These are phyloP conservation scores for Saposhnikovia divaricata DNA, from an alignment of 129 eudicot species.

Conservation along the genomic window DNA sequence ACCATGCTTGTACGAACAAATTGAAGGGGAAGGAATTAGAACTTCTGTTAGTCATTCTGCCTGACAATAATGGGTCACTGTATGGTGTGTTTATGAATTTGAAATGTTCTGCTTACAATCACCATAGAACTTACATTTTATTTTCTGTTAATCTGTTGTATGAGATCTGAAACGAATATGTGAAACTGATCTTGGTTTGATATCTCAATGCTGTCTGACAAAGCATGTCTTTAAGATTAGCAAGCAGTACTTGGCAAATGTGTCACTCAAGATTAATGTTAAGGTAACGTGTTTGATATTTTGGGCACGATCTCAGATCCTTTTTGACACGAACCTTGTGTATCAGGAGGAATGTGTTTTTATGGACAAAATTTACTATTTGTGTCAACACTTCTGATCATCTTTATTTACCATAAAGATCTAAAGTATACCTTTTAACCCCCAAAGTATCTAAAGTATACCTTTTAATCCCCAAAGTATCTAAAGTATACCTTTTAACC, in stretches of 20 bases:
- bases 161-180: slow-evolving; percentile 85
- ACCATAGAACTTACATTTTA: background rate
- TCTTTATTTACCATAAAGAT: too few relatives aligned
- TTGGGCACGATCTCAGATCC: background rate
- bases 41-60: slow-evolving; percentile 65
- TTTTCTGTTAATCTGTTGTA: slow-evolving; percentile 11
- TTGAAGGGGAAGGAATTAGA: slow-evolving; percentile 74
- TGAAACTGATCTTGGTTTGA: slow-evolving; percentile 89
- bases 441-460: too few relatives aligned
- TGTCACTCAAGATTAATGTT: slow-evolving; percentile 79
- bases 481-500: too few relatives aligned
- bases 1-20: slow-evolving; percentile 54
- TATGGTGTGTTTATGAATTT: slow-evolving; percentile 45
- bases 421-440: too few relatives aligned
- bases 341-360: background rate
- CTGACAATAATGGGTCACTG: too few relatives aligned
- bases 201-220: slow-evolving; percentile 87
- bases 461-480: too few relatives aligned
- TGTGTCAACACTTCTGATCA: background rate
- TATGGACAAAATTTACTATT: background rate
- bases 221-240: slow-evolving; percentile 75
- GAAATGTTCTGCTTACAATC: slow-evolving; percentile 3
- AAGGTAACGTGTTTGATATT: slow-evolving; percentile 31
- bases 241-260: slow-evolving; percentile 82
- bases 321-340: background rate